Base-by-base conservation (phyloP, 305 asterid genomes). In the Withania somnifera region DNA sequence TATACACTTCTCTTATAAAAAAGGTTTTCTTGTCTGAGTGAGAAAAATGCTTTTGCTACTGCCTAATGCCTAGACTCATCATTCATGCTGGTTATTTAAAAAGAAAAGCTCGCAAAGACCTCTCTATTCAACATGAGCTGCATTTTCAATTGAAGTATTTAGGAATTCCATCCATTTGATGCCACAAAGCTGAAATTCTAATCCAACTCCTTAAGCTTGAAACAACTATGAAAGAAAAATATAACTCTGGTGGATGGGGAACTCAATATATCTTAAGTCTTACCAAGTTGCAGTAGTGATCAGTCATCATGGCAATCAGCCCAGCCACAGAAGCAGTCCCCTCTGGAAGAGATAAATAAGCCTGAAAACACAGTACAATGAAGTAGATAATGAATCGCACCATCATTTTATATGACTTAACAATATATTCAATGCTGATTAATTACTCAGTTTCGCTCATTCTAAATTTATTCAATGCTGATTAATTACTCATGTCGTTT, bases 301-400 rank as follows among this genome's bases (percentile, higher is more conserved):
- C 99, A 30, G 98, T 94, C 99, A 94, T 94, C 99, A 95, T 95
- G 26, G 99, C 99, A 83, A 88, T 89, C 85, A 95, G 87, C 85
- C 99, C 99, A 81, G 90, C 91, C 26, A 91, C 96, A 83, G 98
- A 94, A 58, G 98, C 98, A 87, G 95, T 90, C 85, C 98, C 99
- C 82, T 94, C 97, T 14, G 99, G 98, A 83, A 95, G 99, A 77
- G 99, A 94, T 83, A 95, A 91, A 87, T 95, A 95, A 63, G 99
- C 99, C 99, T 95, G 97, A 87, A 87, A 90, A 82, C 45, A 82
- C 69, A 77, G 79, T 80, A 60, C 38, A 50, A 28, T 47, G 77
- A 15, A 42, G 57, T 71, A 15, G 45, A 9, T 45, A 71, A 71
- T 17, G 40, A 71, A 22, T 45, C 45, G 22, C 58, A 45, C 45